Base-by-base conservation (phyloP, 306 rosid species). In the Trifolium subterraneum region DNA sequence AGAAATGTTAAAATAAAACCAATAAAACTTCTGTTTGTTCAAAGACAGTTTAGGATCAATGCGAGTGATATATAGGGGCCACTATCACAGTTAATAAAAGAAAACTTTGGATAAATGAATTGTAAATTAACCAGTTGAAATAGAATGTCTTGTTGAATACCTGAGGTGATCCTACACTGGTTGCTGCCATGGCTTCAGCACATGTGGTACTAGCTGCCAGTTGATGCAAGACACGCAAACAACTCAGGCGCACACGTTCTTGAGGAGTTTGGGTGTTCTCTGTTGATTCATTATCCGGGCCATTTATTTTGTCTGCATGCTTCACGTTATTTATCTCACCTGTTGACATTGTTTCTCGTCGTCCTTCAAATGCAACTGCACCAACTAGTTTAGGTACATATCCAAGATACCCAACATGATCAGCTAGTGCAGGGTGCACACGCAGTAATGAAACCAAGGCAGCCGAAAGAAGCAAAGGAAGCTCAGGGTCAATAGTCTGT, bases 101-200 rank as follows among this genome's bases (percentile, higher is more conserved):
- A 50, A 11, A 6, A 27, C 27, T 39, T 47, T 55, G 71, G 61
- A 74, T 38, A 78, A 41, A 61, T 44, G 62, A 29, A 60, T 22
- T 50, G 39, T 25, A 72, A 76, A 61, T 65, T 33, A 72, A n/a
- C 63, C 16, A 31, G 10, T 50, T 61, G 45, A 65, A 35, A 48
- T 10, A 62, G 12, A 76, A 27, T 39, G 48, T 68, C 10, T 16
- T 50, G 39, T 55, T 70, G 78, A 59, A 71, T 77, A 94, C 99
- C 99, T 92, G 99, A 75, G 99, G 99, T 48, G 95, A 83, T 82
- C 99, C 99, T 1, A 73, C 95, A 82, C 99, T 94, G 72, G 99
- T 94, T 77, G 99, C 99, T 52, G 99, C 99, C 99, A 94, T 94
- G 67, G 99, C 97, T 87, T 94, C 99, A 65, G 99, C 99, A 79